Conservation (phyloP, 305 asterid species). For the Coffea humblotiana region DNA sequence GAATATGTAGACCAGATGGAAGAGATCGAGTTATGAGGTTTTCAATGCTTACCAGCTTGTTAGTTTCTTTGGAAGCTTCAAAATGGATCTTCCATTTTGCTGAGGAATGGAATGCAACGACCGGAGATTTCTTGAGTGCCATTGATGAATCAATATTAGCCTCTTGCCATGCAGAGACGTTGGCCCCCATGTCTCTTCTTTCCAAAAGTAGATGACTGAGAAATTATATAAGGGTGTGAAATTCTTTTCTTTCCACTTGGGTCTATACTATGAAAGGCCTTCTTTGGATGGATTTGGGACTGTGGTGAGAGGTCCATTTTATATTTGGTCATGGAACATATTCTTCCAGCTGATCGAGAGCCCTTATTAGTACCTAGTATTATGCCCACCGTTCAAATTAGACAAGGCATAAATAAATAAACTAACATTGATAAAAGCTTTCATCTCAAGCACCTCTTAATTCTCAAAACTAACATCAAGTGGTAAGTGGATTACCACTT, state of each 20-base stretch:
- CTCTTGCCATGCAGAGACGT: constrained; percentile 32
- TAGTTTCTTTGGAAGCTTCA: constrained; percentile 54
- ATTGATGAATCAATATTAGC: constrained; percentile 10
- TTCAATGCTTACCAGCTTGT: constrained; percentile 46
- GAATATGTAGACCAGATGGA: neutral
- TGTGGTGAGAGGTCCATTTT: neutral
- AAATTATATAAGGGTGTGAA: neutral
- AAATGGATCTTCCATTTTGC: constrained; percentile 60
- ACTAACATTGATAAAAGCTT: constrained; percentile 1
- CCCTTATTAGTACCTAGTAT: constrained; percentile 12
- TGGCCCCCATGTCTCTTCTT: constrained; percentile 40
- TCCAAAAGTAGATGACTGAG: neutral
- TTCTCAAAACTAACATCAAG: neutral
- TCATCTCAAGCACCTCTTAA: constrained; percentile 4
- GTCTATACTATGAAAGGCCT: constrained; percentile 12
- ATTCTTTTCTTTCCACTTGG: neutral
- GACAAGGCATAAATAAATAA: neutral
- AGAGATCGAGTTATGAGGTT: too few relatives aligned
- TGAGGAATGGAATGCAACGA: constrained; percentile 60
- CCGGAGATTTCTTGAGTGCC: constrained; percentile 38
- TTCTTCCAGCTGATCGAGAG: constrained; percentile 34
- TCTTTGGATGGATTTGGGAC: constrained; percentile 22
- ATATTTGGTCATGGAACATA: constrained; percentile 34
- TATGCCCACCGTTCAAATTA: constrained; percentile 16
- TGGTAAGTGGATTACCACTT: neutral